Percentiles rank a stretch among this genome's conserved stretches.
Evolutionary conservation across 495 filamentous ascomycete species (phyloP).

Genomic region (Lindgomyces ingoldianus): DNA sequence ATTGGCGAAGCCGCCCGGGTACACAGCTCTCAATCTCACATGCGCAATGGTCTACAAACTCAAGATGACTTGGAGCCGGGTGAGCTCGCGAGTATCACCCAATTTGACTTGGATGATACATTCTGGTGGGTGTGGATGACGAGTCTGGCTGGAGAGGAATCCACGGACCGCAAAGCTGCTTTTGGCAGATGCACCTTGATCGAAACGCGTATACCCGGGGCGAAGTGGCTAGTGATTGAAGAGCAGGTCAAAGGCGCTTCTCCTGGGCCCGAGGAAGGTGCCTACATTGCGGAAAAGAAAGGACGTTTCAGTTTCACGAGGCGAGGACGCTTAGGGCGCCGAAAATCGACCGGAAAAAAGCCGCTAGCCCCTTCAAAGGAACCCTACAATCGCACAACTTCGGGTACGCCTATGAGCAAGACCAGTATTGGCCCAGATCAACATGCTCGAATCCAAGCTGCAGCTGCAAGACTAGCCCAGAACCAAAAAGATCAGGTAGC

Average conservation of each 20-base stretch:
- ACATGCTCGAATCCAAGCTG: conserved; percentile 86
- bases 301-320: conserved; percentile 81
- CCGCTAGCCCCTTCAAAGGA: conserved; percentile 51
- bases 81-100: conserved; percentile 87
- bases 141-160: conserved; percentile 89
- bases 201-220: conserved; percentile 78
- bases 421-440: conserved; percentile 89
- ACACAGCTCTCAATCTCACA: conserved; percentile 86
- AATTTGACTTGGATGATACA: conserved; percentile 86
- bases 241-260: conserved; percentile 95
- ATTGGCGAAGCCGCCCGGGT: conserved; percentile 66
- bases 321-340: conserved; percentile 63
- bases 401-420: conserved; percentile 65
- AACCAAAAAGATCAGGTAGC: conserved; percentile 57
- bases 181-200: conserved; percentile 93
- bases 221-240: conserved; percentile 91
- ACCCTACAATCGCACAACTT: conserved; percentile 53
- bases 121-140: conserved; percentile 99
- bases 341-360: conserved; percentile 66
- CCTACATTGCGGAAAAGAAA: conserved; percentile 93
- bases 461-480: conserved; percentile 74
- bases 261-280: conserved; percentile 76
- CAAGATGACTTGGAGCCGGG: conserved; percentile 78
- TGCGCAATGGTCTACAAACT: conserved; percentile 59
- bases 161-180: conserved; percentile 77